Evolutionary conservation across 305 asterid species (phyloP).

Genomic region (Fraxinus ornus): DNA sequence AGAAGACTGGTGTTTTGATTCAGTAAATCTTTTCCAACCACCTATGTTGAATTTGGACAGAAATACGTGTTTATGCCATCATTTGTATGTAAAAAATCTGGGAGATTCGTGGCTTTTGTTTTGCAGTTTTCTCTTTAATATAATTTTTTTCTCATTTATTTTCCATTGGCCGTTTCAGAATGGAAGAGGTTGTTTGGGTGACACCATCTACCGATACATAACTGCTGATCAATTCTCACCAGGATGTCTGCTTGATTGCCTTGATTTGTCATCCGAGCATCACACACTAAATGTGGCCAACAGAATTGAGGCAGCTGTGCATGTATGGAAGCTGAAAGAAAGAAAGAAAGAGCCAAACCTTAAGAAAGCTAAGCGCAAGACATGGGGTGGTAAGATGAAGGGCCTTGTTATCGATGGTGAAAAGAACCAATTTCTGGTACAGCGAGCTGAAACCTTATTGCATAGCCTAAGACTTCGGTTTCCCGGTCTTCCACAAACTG

Average conservation of each 20-base stretch:
- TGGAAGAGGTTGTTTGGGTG: conserved; percentile 81
- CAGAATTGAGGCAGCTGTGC: conserved; percentile 83
- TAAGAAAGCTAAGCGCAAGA: conserved; percentile 50
- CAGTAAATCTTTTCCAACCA: neutral
- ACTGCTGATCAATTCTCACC: conserved; percentile 89
- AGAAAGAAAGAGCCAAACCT: conserved; percentile 52
- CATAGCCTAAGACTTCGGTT: conserved; percentile 70
- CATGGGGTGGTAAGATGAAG: conserved; percentile 91
- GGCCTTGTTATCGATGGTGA: conserved; percentile 68
- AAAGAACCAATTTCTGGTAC: conserved; percentile 57
- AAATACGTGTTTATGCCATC: neutral
- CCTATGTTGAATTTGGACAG: neutral
- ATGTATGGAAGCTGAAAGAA: conserved; percentile 77
- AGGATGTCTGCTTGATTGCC: conserved; percentile 77
- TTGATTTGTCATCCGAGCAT: conserved; percentile 87
- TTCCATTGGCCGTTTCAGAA: conserved; percentile 45
- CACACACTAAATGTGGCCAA: conserved; percentile 78
- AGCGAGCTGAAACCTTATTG: conserved; percentile 75
- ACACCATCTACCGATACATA: conserved; percentile 69
- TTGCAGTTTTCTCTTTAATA: neutral
- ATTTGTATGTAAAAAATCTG: neutral
- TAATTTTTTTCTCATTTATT: neutral
- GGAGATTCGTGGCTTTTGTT: neutral
- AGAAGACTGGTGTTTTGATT: neutral
- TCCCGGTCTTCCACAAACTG: conserved; percentile 96